Conservation (phyloP, 78 protist genomes). For the Dictyostelium discoideum region DNA sequence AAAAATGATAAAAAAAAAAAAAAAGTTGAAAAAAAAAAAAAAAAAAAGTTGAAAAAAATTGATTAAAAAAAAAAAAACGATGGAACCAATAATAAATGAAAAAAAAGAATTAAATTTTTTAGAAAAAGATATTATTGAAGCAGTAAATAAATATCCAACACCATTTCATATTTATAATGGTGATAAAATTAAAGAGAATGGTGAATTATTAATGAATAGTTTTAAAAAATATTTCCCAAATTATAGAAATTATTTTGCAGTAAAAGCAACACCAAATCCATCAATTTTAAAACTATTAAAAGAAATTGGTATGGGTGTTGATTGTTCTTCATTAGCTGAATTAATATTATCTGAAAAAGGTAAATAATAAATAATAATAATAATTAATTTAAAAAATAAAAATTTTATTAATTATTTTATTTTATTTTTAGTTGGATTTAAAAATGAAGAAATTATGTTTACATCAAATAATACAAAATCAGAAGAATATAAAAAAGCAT, state of each 20-base stretch:
- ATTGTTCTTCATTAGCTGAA: slow-evolving; percentile 69
- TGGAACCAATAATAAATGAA: slow-evolving; percentile 7
- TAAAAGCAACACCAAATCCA: slow-evolving; percentile 77
- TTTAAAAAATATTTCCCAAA: slow-evolving; percentile 32
- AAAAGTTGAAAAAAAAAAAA: not conserved
- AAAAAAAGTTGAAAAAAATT: not conserved
- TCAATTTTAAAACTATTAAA: slow-evolving; percentile 26
- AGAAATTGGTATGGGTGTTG: slow-evolving; percentile 80
- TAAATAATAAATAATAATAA: not conserved
- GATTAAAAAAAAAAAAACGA: not conserved
- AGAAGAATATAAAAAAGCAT: slow-evolving; percentile 49
- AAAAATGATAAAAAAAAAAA: too few relatives aligned
- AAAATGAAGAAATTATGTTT: slow-evolving; percentile 55
- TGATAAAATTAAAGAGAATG: slow-evolving; percentile 56
- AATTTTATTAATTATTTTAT: not conserved
- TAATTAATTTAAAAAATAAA: not conserved
- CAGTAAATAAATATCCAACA: slow-evolving; percentile 2
- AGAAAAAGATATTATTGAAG: slow-evolving; percentile 17
- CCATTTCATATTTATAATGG: slow-evolving; percentile 73
- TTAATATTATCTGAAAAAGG: slow-evolving; percentile 48
- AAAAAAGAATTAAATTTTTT: slow-evolving; percentile 23
- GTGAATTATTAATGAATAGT: not conserved
- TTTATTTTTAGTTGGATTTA: slow-evolving; percentile 51
- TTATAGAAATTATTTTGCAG: slow-evolving; percentile 70
- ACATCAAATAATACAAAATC: slow-evolving; percentile 69